Base-by-base conservation (phyloP, 2,329 filamentous ascomycete genomes). In the Aspergillus costaricaensis region DNA sequence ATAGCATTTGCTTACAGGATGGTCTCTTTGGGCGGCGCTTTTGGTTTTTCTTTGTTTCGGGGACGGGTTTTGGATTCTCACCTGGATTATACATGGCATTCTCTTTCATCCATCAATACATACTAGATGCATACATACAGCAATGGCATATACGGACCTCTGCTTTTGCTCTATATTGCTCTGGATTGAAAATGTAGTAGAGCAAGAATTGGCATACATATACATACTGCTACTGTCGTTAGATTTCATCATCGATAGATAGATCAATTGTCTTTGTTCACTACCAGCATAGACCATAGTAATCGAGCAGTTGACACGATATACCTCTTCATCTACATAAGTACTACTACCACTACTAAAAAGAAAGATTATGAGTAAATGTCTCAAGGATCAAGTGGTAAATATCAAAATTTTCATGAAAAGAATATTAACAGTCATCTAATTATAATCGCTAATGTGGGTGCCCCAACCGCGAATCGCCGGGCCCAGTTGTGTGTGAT, bases 391-490 rank as follows among this genome's bases (percentile, higher is more conserved):
- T 9, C 21, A 19, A 10, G 2, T 9, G 15, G 15, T 19, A 30
- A 17, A 30, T 50, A 30, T 32, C 15, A 43, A 44, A 44, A 23
- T 32, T 50, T 30, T 50, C 27, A 50, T 50, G 44, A 52, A 38
- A 32, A 59, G 36, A 55, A 27, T 55, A 57, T 60, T 51, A 60
- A 50, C 56, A 57, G 41, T 58, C 49, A 54, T 58, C 56, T 38
- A 57, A 63, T 63, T 63, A 63, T 54, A 60, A 63, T 53, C 47
- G 47, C 47, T 50, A 30, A 50, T 21, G 47, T 50, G 23, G 47
- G 23, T 15, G 44, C 47, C 47, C 25, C 23, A 50, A 50, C 47
- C 25, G 49, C 57, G 44, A 52, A 55, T 59, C 50, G 51, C 55
- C 39, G 51, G 55, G 53, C 51, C 54, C 50, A 58, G 50, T 62